A percentile compares a stretch with the other conserved stretches of the same genome.
phyloP scores from a whole-genome alignment of 129 eudicot species.

The Escallonia rubra region DNA sequence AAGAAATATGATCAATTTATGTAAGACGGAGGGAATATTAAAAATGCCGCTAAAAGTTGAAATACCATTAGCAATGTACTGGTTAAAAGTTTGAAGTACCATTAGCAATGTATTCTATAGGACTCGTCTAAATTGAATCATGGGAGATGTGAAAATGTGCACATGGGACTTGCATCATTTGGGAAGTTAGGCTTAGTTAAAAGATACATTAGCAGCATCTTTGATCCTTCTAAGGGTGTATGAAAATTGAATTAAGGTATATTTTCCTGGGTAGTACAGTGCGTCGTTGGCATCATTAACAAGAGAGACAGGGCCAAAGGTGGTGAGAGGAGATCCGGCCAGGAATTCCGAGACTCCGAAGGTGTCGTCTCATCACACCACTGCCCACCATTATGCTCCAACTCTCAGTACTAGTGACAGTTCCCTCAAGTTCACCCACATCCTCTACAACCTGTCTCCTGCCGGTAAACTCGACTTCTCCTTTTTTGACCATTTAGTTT shows the following conservation, averaged over 20 bases:
- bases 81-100: no score
- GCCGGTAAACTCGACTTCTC: constrained; percentile 42
- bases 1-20: no score
- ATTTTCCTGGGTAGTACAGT: constrained; percentile 23
- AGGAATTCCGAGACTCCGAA: constrained; percentile 41
- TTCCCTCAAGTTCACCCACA: constrained; percentile 82
- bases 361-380: constrained; percentile 26
- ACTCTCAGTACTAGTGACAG: constrained; percentile 67
- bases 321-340: constrained; percentile 86
- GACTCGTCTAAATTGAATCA: no score
- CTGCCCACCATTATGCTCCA: constrained; percentile 46
- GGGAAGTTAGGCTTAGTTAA: no score
- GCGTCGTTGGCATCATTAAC: constrained; percentile 91
- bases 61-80: no score
- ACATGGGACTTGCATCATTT: no score
- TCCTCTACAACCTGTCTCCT: constrained; percentile 93
- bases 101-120: no score
- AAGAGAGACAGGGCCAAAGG: constrained; percentile 81
- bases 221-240: no score
- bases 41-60: no score
- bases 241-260: neutral
- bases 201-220: no score
- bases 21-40: no score
- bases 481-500: neutral
- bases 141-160: no score